phyloP scores from a whole-genome alignment of 306 rosid species.

The Canavalia gladiata region DNA sequence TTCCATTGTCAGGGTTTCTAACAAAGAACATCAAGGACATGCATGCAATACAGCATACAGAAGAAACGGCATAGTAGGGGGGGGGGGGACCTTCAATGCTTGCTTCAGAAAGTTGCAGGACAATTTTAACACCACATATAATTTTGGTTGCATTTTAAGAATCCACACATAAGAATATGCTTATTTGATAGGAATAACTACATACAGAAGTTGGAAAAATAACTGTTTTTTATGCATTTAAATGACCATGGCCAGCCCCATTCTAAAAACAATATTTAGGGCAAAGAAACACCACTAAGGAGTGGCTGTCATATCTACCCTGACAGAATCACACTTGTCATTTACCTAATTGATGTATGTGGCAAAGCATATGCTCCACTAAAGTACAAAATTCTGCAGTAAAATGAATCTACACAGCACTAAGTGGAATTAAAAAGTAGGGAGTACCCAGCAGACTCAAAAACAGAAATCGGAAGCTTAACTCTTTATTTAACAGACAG shows the following conservation, averaged over 20 bases:
- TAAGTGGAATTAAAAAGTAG: not conserved
- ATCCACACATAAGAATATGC: not conserved
- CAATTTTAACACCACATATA: not conserved
- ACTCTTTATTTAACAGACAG: not conserved
- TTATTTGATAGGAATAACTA: constrained; percentile 12
- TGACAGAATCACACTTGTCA: not conserved
- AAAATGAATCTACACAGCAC: not conserved
- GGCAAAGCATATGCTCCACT: not conserved
- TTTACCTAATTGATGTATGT: not conserved
- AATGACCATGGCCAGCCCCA: not conserved
- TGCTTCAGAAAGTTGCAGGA: constrained; percentile 2
- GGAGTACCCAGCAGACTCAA: not conserved
- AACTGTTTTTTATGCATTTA: not conserved
- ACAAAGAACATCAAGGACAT: not conserved
- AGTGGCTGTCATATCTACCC: not conserved
- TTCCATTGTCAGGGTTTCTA: not conserved
- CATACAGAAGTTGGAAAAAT: not conserved
- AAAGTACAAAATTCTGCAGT: not conserved
- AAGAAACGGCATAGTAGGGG: not conserved
- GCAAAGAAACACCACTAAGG: not conserved
- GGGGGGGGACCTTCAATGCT: too few species aligned
- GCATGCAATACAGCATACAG: not conserved
- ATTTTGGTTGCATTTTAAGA: not conserved
- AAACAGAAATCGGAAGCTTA: not conserved
- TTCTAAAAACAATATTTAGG: not conserved